These are phyloP conservation scores for Aspergillus cristatus DNA, from an alignment of 495 filamentous ascomycete genomes.

Conservation along the genomic window DNA sequence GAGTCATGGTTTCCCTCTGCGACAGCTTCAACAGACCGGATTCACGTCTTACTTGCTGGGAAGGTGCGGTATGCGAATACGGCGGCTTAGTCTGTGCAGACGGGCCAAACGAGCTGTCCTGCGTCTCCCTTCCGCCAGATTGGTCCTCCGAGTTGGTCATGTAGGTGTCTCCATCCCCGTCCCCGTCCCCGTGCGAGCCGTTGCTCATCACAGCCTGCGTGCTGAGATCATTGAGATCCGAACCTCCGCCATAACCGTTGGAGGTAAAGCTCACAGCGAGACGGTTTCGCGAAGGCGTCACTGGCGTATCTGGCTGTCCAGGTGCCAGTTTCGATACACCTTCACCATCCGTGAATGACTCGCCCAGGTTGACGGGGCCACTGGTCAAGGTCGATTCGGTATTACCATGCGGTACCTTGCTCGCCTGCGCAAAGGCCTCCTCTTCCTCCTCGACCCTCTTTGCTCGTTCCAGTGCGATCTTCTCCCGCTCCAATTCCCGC, in stretches of 20 bases:
- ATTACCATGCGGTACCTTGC: conserved; percentile 37
- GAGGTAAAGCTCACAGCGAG: conserved; percentile 41
- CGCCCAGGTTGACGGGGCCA: conserved; percentile 54
- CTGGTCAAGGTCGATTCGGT: conserved; percentile 35
- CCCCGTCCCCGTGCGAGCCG: conserved; percentile 47
- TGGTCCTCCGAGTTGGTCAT: conserved; percentile 41
- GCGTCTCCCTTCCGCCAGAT: conserved; percentile 30
- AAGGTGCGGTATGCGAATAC: conserved; percentile 42
- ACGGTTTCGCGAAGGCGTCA: conserved; percentile 41
- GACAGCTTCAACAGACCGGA: conserved; percentile 45
- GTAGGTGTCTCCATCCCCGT: conserved; percentile 53
- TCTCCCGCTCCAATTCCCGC: conserved; percentile 63
- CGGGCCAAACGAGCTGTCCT: conserved; percentile 42
- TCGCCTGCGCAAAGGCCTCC: conserved; percentile 7
- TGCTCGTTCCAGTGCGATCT: conserved; percentile 52
- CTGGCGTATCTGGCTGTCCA: conserved; percentile 37
- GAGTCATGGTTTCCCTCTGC: conserved; percentile 64
- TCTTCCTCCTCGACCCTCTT: conserved; percentile 41
- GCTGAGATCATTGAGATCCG: conserved; percentile 35
- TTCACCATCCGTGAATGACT: conserved; percentile 39
- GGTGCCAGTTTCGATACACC: conserved; percentile 8
- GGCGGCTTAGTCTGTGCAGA: conserved; percentile 42
- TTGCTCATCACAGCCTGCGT: conserved; percentile 49
- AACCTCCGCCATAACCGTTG: conserved; percentile 42
- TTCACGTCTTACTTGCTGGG: conserved; percentile 42